phyloP scores from a whole-genome alignment of 176 grass and related monocot genomes.

The sorghum (Sorghum bicolor) region DNA sequence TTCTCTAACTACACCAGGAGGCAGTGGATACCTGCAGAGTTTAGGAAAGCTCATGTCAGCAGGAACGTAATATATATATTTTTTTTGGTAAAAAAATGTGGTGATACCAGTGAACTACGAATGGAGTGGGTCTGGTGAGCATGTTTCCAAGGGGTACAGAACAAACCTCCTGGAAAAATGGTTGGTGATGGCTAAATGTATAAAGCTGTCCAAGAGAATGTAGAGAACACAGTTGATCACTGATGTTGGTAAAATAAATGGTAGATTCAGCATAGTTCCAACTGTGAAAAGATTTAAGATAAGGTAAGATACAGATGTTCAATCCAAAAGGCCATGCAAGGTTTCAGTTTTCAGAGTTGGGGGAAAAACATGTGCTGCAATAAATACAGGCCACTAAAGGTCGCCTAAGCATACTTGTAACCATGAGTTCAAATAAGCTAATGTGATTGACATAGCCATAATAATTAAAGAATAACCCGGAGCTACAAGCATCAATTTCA shows the following conservation, averaged over 20 bases:
- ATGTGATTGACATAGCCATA: background rate
- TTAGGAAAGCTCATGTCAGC: slow-evolving; percentile 13
- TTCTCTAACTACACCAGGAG: slow-evolving; percentile 23
- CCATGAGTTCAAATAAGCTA: background rate
- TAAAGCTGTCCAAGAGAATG: slow-evolving; percentile 25
- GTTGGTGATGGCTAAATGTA: slow-evolving; percentile 2
- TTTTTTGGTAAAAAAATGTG: background rate
- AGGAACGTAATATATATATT: slow-evolving; percentile 5
- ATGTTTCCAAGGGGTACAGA: background rate
- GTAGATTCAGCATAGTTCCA: slow-evolving; percentile 39
- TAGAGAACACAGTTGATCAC: slow-evolving; percentile 37
- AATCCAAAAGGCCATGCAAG: background rate
- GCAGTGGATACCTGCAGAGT: slow-evolving; percentile 22
- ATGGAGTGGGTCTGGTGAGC: background rate
- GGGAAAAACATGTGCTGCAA: background rate
- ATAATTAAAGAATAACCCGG: background rate
- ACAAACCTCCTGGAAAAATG: slow-evolving; percentile 43
- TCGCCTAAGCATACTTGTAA: background rate
- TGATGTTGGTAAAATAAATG: slow-evolving; percentile 33
- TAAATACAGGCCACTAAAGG: background rate
- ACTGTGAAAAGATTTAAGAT: slow-evolving; percentile 48
- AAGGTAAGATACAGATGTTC: slow-evolving; percentile 16
- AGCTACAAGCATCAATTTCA: background rate
- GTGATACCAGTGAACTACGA: background rate
- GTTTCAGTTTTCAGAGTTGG: slow-evolving; percentile 1